Conservation (phyloP, 495 filamentous ascomycete species). For the Endocarpon pusillum region DNA sequence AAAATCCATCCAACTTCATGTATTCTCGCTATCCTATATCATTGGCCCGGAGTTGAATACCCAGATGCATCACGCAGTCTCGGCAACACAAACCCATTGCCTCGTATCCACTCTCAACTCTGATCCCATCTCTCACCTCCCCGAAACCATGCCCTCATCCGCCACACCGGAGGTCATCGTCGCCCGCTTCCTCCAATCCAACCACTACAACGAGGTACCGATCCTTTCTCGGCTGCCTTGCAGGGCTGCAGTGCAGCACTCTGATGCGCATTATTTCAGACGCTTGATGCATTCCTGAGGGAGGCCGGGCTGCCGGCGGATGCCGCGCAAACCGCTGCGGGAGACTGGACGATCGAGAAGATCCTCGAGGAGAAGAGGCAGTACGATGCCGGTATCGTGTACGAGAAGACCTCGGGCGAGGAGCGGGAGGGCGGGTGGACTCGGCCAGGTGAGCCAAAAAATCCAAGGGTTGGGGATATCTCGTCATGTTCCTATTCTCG, state of each 20-base stretch:
- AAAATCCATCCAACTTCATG: no score
- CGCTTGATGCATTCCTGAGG: conserved; percentile 38
- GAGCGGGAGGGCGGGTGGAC: conserved; percentile 28
- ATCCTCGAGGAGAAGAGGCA: conserved; percentile 48
- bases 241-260: not conserved
- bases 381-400: conserved; percentile 37
- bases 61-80: no score
- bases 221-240: not conserved
- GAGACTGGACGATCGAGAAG: conserved; percentile 42
- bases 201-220: conserved; percentile 36
- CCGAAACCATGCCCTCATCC: conserved; percentile 19
- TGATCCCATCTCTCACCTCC: no score
- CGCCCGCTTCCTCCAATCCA: conserved; percentile 42
- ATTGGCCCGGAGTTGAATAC: no score
- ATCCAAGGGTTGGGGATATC: no score
- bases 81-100: no score
- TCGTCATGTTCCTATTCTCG: no score
- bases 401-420: conserved; percentile 35
- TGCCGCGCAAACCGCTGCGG: conserved; percentile 20
- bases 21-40: no score
- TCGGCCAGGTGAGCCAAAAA: conserved; percentile 27
- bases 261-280: conserved; percentile 14
- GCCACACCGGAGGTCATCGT: conserved; percentile 36
- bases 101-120: no score
- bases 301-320: conserved; percentile 39